Conservation (phyloP, 768 basidiomycete genomes). For the Pisolithus orientalis region DNA sequence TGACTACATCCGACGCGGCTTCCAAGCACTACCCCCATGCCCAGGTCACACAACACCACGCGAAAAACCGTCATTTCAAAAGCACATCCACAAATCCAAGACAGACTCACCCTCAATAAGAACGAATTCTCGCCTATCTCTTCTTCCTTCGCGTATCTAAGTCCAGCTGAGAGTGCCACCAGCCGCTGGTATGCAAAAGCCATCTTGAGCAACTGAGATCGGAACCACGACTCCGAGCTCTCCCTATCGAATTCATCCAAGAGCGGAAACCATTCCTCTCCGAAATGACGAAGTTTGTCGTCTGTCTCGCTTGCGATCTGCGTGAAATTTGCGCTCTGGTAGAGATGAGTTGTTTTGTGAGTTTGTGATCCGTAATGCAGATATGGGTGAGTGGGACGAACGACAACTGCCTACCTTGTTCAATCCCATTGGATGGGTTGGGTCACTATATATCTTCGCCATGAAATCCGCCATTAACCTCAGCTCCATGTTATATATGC, state of each 20-base stretch:
- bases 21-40: slow-evolving; percentile 45
- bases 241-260: slow-evolving; percentile 45
- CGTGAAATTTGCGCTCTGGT: slow-evolving; percentile 59
- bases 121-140: slow-evolving; percentile 57
- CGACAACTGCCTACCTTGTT: slow-evolving; percentile 48
- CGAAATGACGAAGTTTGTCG: slow-evolving; percentile 55
- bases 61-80: neutral
- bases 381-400: neutral
- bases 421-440: slow-evolving; percentile 65
- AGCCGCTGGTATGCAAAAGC: slow-evolving; percentile 67
- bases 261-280: slow-evolving; percentile 49
- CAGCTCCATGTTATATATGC: slow-evolving; percentile 71
- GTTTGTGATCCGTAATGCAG: too few relatives aligned
- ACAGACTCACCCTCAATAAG: slow-evolving; percentile 49
- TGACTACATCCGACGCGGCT: slow-evolving; percentile 62
- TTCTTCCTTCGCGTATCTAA: slow-evolving; percentile 65
- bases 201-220: slow-evolving; percentile 53
- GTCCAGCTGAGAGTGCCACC: slow-evolving; percentile 64
- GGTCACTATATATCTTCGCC: slow-evolving; percentile 64
- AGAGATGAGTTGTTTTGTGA: neutral
- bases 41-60: neutral
- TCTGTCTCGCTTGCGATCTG: slow-evolving; percentile 59
- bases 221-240: slow-evolving; percentile 53
- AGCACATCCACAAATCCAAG: too few relatives aligned
- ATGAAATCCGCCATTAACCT: slow-evolving; percentile 56